phyloP scores from a whole-genome alignment of 306 rosid species.

The Hippophae rhamnoides region DNA sequence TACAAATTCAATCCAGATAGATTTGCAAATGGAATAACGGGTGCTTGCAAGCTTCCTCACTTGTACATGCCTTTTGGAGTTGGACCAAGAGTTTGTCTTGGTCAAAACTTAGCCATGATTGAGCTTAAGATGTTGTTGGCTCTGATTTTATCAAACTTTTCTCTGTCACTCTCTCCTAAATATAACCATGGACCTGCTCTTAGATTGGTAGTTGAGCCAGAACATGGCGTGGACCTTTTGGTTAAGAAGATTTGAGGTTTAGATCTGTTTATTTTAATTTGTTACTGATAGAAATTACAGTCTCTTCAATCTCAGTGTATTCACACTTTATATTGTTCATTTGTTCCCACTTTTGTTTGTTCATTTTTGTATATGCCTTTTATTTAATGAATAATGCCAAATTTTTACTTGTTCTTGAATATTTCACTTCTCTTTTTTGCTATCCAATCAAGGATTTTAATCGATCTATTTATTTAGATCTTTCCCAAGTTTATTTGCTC shows the following conservation, averaged over 20 bases:
- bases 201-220: slow-evolving; percentile 22
- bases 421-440: too few relatives aligned
- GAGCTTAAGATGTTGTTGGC: slow-evolving; percentile 11
- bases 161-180: slow-evolving; percentile 29
- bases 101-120: slow-evolving; percentile 10
- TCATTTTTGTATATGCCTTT: too few relatives aligned
- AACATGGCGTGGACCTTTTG: slow-evolving; percentile 30
- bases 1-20: slow-evolving; percentile 48
- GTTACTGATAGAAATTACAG: too few relatives aligned
- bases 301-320: too few relatives aligned
- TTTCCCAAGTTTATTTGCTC: too few relatives aligned
- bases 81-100: slow-evolving; percentile 16
- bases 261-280: too few relatives aligned
- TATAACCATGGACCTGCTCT: slow-evolving; percentile 25
- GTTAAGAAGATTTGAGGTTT: slow-evolving; percentile 22
- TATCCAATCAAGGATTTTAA: too few relatives aligned
- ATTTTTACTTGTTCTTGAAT: too few relatives aligned
- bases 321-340: too few relatives aligned
- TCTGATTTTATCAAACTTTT: slow-evolving; percentile 32
- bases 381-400: too few relatives aligned
- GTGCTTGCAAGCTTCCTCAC: slow-evolving; percentile 43
- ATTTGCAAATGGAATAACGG: slow-evolving; percentile 39
- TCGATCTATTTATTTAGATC: too few relatives aligned
- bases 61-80: slow-evolving; percentile 48
- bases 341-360: too few relatives aligned